Percentiles rank a stretch among this genome's conserved stretches.
These are phyloP conservation scores for Ceriops tagal DNA, from an alignment of 345 rosid species.

Conservation along the genomic window DNA sequence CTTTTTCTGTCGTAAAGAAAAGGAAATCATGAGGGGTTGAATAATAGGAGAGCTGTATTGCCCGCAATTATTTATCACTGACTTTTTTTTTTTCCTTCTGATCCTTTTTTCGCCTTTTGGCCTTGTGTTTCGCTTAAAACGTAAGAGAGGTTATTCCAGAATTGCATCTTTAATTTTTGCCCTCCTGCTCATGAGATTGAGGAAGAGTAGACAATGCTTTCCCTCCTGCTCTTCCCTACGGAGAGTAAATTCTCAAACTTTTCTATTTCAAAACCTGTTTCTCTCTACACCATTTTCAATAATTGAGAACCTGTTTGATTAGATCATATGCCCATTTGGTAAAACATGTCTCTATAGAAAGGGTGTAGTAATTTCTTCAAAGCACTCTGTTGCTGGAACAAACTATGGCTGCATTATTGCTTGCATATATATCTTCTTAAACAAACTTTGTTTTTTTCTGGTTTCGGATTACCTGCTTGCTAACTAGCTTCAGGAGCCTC, in stretches of 20 bases:
- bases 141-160: no score
- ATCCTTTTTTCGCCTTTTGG: background rate
- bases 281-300: background rate
- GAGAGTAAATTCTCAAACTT: slow-evolving; percentile 8
- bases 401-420: slow-evolving; percentile 1
- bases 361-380: background rate
- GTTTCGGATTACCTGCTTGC: background rate
- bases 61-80: slow-evolving; percentile 40
- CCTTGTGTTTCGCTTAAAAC: slow-evolving; percentile 2
- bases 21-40: slow-evolving; percentile 43
- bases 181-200: slow-evolving; percentile 5
- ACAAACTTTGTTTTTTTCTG: background rate
- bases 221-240: slow-evolving; percentile 9
- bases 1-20: slow-evolving; percentile 12
- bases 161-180: slow-evolving; percentile 1
- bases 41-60: slow-evolving; percentile 34
- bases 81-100: slow-evolving; percentile 25
- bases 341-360: slow-evolving; percentile 2
- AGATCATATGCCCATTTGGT: slow-evolving; percentile 2
- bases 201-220: slow-evolving; percentile 12
- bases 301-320: background rate
- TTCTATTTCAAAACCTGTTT: slow-evolving; percentile 7
- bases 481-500: background rate
- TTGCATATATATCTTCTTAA: background rate
- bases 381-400: background rate